Evolutionary conservation across 2,329 filamentous ascomycete genomes (phyloP), one percentile per base, ranked within the genome.

Genomic region (Claviceps cyperi): DNA sequence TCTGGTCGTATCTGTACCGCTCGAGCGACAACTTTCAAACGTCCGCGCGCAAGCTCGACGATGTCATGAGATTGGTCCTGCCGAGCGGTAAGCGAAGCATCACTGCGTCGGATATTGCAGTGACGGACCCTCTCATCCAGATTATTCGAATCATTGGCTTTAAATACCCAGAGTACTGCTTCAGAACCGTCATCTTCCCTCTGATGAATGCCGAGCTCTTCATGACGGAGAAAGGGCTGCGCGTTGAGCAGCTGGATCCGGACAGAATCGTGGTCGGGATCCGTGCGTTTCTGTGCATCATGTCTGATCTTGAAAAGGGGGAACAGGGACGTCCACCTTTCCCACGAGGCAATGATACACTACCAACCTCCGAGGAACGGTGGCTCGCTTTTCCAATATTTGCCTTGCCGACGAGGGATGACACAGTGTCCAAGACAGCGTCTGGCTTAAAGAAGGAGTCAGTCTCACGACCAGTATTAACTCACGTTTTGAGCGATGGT

Each of bases 181-280:
- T 97, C 66, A 80, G 83, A 57, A 86, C 75, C 45, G 85, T 97
- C 55, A 87, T 98, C n/a, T 97, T 96, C 58, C 92, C 91, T 3
- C 70, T 98, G 38, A 85, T 98, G 61, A 95, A 94, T 62, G 88
- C 89, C 1, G 91, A 96, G 48, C 72, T 89, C n/a, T 92, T 96
- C 62, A 74, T 78, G 28, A 79, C 81, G 17, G 72, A 86, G 55
- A 76, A 83, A 59, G 86, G 95, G 43, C 69, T 92, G 41, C 89
- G 81, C 61, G 85, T 96, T 28, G 92, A 97, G 61, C 87, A 94
- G 60, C 76, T 98, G 54, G 92, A 98, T 54, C 92, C 94, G 0
- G 94, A 98, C 62, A 84, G 87, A 59, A 94, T 96, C 69, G 91
- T 97, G n/a, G 86, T 98, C 57, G 92, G 90, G 2, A 98, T 98